A percentile compares a stretch with the other conserved stretches of the same genome.
Evolutionary conservation across 2,329 filamentous ascomycete genomes (phyloP).

Genomic region (Trichoderma sp.): DNA sequence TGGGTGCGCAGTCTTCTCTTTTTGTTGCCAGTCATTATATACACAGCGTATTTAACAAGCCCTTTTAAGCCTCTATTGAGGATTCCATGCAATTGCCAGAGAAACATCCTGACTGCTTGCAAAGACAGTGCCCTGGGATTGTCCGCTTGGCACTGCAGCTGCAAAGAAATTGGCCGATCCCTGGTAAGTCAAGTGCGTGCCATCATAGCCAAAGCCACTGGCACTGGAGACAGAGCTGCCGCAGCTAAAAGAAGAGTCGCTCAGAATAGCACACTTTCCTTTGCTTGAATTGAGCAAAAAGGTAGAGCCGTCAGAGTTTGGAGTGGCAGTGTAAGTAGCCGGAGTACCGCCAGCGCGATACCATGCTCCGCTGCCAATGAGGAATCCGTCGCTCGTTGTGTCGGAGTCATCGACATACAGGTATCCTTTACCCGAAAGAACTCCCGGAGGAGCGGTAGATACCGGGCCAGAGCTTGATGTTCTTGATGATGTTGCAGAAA

Average conservation of each 20-base stretch:
- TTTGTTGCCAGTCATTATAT: not conserved
- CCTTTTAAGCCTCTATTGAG: not conserved
- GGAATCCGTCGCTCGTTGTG: constrained; percentile 1
- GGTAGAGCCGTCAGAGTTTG: not conserved
- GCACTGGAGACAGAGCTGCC: not conserved
- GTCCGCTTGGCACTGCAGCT: not conserved
- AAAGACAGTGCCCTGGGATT: not conserved
- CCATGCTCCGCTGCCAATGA: constrained; percentile 7
- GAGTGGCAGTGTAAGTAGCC: constrained; percentile 10
- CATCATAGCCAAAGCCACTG: constrained; percentile 6
- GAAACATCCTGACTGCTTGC: not conserved
- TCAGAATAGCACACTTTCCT: constrained; percentile 14
- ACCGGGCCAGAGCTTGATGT: not conserved
- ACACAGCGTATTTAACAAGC: not conserved
- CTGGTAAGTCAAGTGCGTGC: not conserved
- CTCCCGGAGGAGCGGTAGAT: not conserved
- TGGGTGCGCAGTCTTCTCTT: too few species aligned
- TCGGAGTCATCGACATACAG: not conserved
- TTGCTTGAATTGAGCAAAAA: constrained; percentile 8
- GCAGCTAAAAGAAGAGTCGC: constrained; percentile 12
- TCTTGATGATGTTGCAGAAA: not conserved
- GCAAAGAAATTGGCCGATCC: constrained; percentile 3
- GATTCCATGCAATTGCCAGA: not conserved
- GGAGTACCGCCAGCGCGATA: constrained; percentile 17
- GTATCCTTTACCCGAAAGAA: constrained; percentile 1